phyloP scores from a whole-genome alignment of 2,329 filamentous ascomycete genomes.

The Fusarium tjaetaba region DNA sequence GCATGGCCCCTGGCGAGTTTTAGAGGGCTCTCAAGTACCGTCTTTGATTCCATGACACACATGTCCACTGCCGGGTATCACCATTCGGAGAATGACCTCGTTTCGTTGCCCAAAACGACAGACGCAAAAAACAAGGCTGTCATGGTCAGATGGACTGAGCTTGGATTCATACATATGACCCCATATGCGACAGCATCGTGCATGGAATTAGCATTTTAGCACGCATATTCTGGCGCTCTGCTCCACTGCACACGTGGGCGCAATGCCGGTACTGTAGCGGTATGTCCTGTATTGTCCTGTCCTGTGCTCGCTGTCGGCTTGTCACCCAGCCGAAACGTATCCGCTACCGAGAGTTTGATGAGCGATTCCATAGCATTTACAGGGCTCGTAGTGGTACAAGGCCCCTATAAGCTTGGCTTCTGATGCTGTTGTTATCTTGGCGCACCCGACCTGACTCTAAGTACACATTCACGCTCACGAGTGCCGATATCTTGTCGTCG shows the following conservation, averaged over 20 bases:
- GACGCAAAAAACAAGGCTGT: background rate
- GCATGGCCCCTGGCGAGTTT: constrained; percentile 16
- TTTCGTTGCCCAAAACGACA: background rate
- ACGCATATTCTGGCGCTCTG: constrained; percentile 10
- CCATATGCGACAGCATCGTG: constrained; percentile 11
- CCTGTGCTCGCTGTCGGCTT: constrained; percentile 4
- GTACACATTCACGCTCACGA: background rate
- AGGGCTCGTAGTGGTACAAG: background rate
- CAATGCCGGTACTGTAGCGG: constrained; percentile 38
- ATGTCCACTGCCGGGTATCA: constrained; percentile 22
- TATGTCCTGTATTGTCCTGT: constrained; percentile 8
- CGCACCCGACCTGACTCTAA: background rate
- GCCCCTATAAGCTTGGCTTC: background rate
- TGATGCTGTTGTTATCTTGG: background rate
- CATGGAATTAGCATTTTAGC: constrained; percentile 8
- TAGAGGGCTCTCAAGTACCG: constrained; percentile 34
- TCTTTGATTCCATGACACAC: background rate
- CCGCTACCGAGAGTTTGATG: constrained; percentile 17
- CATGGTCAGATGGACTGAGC: constrained; percentile 3
- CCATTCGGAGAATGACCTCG: constrained; percentile 3
- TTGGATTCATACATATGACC: constrained; percentile 8
- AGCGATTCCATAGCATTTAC: background rate
- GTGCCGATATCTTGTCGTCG: background rate
- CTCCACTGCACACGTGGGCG: constrained; percentile 43
- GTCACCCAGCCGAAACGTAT: constrained; percentile 25